phyloP scores from a whole-genome alignment of 1,139 yeast species.

The Taphrina deformans region DNA sequence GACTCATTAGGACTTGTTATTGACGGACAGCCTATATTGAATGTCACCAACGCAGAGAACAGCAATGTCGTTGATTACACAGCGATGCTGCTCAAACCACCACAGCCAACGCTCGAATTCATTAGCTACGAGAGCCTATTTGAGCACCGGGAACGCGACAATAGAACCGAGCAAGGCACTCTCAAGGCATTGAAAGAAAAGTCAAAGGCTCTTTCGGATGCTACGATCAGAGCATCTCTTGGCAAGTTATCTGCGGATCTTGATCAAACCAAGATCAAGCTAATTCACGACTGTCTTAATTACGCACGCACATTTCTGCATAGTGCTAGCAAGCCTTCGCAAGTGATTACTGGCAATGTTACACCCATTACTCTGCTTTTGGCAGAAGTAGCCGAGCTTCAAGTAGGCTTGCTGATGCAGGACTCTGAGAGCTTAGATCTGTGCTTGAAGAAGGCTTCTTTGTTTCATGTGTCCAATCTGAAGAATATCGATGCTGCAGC shows the following conservation, averaged over 20 bases:
- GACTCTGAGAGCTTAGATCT: neutral
- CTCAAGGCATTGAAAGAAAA: slow-evolving; percentile 18
- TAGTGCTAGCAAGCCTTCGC: neutral
- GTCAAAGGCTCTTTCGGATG: slow-evolving; percentile 1
- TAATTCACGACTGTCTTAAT: neutral
- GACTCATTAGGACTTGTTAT: neutral
- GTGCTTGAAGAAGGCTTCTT: neutral
- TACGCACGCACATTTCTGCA: neutral
- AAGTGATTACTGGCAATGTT: neutral
- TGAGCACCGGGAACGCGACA: slow-evolving; percentile 1
- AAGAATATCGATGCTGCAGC: slow-evolving; percentile 13
- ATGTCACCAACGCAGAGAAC: neutral
- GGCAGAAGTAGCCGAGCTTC: neutral
- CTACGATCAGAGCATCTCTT: slow-evolving; percentile 10
- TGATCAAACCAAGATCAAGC: neutral
- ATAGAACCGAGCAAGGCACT: neutral
- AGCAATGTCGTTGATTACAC: slow-evolving; percentile 11
- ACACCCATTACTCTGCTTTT: neutral
- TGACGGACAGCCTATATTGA: neutral
- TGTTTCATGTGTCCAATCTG: neutral
- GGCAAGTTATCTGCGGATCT: neutral
- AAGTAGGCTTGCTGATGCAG: neutral
- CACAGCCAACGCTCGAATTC: slow-evolving; percentile 20
- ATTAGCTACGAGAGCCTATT: slow-evolving; percentile 18
- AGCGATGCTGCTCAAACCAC: neutral